Evolutionary conservation across 176 grass and related monocot genomes (phyloP), one percentile per base, ranked within the genome.

Genomic region (Musa troglodytarum): DNA sequence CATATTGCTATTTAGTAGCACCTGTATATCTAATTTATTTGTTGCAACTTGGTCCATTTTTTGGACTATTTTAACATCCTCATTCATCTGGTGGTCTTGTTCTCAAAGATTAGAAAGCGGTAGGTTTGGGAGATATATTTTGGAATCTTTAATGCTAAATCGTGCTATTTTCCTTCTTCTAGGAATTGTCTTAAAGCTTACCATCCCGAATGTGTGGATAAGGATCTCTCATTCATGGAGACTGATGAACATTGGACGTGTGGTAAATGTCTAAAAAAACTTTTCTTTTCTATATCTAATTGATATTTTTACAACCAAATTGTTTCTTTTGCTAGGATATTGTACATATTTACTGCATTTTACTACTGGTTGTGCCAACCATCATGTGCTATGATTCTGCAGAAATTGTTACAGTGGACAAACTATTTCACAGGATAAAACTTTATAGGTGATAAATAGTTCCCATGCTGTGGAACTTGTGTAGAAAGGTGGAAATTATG

Each of bases 181-280:
- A 93, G 94, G 79, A 85, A 90, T 72, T 97, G 94, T 82, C 77
- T 82, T 76, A 97, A 97, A 73, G 58, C 75, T 64, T 97, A 93
- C 72, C 94, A 97, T 81, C 86, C 77, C 63, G 0, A 49, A 1
- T 97, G 94, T 57, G 74, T 80, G 50, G 74, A 29, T n/a, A 85
- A 83, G 80, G 78, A 79, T 25, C 70, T 74, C n/a, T 78, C 50
- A 34, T 74, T 84, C 76, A 73, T 93, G 78, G 75, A 63, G 55
- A 73, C 80, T 9, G 61, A 43, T 17, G 83, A 85, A 11, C 50
- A 22, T 63, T 93, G 87, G 81, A 79, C 82, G 16, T 97, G 90
- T 57, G 71, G 93, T 97, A 63, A 90, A 84, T 64, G 63, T 9
- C 68, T 51, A 22, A 52, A 12, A 10, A 9, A 51, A 1, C 13